phyloP scores from a whole-genome alignment of 306 rosid species.

The Cicer yamashitae region DNA sequence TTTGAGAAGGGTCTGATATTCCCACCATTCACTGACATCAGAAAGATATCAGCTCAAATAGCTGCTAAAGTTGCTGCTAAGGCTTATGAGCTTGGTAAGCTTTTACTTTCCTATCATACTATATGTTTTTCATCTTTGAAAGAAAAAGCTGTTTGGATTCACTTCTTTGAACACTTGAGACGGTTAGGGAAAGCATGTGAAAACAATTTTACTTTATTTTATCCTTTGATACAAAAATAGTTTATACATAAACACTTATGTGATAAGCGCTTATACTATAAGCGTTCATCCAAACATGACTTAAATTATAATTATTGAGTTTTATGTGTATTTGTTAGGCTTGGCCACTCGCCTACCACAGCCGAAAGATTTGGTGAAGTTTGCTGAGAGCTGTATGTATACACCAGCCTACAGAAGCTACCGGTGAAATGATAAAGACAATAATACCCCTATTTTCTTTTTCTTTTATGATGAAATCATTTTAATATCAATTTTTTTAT shows the following conservation, averaged over 20 bases:
- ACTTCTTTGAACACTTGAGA: too few relatives aligned
- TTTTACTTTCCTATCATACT: background rate
- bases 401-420: slow-evolving; percentile 80
- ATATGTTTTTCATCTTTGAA: too few relatives aligned
- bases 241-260: too few relatives aligned
- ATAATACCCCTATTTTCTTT: background rate
- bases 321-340: slow-evolving; percentile 53
- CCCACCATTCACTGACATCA: slow-evolving; percentile 92
- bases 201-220: too few relatives aligned
- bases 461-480: slow-evolving; percentile 2
- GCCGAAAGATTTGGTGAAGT: slow-evolving; percentile 81
- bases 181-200: too few relatives aligned
- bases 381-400: slow-evolving; percentile 98
- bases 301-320: slow-evolving; percentile 6
- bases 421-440: slow-evolving; percentile 55
- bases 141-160: too few relatives aligned
- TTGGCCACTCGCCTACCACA: slow-evolving; percentile 95
- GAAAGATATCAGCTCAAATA: slow-evolving; percentile 92
- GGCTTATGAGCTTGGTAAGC: slow-evolving; percentile 89
- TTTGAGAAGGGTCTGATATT: slow-evolving; percentile 79
- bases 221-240: too few relatives aligned
- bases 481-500: slow-evolving; percentile 37
- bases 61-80: slow-evolving; percentile 97
- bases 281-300: too few relatives aligned
- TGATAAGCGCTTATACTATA: background rate